phyloP scores from a whole-genome alignment of 2,329 filamentous ascomycete genomes.

The Trichophyton verrucosum region DNA sequence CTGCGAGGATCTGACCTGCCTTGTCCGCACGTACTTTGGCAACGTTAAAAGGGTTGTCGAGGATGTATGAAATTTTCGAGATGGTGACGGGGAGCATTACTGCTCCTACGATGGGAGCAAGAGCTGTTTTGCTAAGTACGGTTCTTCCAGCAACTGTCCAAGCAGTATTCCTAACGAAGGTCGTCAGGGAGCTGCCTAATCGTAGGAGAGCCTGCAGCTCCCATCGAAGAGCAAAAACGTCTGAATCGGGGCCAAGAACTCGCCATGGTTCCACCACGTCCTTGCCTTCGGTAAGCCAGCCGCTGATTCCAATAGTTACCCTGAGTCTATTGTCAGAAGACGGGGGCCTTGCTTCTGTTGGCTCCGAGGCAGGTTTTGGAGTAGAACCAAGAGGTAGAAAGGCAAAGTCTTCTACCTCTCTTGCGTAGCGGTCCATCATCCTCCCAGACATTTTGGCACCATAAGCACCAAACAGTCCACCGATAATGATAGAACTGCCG shows the following conservation, averaged over 20 bases:
- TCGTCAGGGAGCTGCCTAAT: conserved; percentile 64
- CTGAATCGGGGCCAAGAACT: conserved; percentile 57
- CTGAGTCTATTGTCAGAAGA: conserved; percentile 55
- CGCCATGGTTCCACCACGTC: conserved; percentile 70
- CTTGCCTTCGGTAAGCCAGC: conserved; percentile 62
- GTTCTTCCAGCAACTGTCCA: conserved; percentile 63
- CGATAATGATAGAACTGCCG: conserved; percentile 66
- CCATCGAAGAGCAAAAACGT: conserved; percentile 74
- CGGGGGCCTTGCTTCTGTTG: conserved; percentile 21
- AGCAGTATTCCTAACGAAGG: conserved; percentile 65
- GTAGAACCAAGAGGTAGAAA: conserved; percentile 54
- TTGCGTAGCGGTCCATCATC: conserved; percentile 78
- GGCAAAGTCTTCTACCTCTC: conserved; percentile 78
- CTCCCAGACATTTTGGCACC: conserved; percentile 69
- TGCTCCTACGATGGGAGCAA: conserved; percentile 51
- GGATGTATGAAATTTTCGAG: conserved; percentile 51
- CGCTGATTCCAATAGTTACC: conserved; percentile 70
- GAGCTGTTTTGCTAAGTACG: conserved; percentile 59
- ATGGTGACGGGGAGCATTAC: conserved; percentile 60
- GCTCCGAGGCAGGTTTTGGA: neutral
- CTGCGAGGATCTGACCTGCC: conserved; percentile 65
- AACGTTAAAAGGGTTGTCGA: conserved; percentile 74
- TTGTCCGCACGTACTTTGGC: conserved; percentile 68
- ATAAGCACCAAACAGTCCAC: conserved; percentile 84
- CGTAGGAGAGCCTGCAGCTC: conserved; percentile 66